Base-by-base conservation (phyloP, 2,329 filamentous ascomycete species). In the Colletotrichum destructivum region DNA sequence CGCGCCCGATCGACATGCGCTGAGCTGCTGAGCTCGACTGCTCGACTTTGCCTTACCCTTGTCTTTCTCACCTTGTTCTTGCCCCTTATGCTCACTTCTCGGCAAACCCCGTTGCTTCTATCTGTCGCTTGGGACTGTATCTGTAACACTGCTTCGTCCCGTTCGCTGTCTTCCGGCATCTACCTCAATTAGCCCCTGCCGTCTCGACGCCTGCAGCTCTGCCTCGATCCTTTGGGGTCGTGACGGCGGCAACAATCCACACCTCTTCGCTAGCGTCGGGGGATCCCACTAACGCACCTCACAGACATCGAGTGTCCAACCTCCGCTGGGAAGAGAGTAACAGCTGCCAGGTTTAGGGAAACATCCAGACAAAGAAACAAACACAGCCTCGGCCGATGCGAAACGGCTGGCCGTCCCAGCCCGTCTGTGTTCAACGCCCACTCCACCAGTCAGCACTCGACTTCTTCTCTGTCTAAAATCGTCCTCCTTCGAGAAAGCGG, bases 301-400 rank as follows among this genome's bases (percentile, higher is more conserved):
- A 72, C 69, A 55, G 65, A 72, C 66, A 46, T 40, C 60, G 69
- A 55, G 49, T 54, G 54, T 47, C 23, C 62, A 51, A 60, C 55
- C 62, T 49, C 40, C 56, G 31, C 31, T 15, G 35, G 38, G 18
- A 44, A 18, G 51, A 15, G n/a, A 52, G 8, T 7, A 15, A 49
- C 18, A 4, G 16, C 61, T 21, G 23, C 26, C 54, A 21, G 52
- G 18, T 49, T 61, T 62, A 49, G 47, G 35, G 51, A 62, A 40
- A 52, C 52, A 49, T 31, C 40, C 7, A 69, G 40, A 72, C 69
- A 72, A 69, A 71, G 69, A 72, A 72, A 72, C 65, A 72, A 64
- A 64, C 69, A 72, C 60, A 49, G 69, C 65, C 65, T 69, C 59
- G 42, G 31, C 44, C 66, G 65, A 72, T 69, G 31, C 69, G 69